phyloP scores from a whole-genome alignment of 202 grass and related monocot genomes.

The Zizania palustris region DNA sequence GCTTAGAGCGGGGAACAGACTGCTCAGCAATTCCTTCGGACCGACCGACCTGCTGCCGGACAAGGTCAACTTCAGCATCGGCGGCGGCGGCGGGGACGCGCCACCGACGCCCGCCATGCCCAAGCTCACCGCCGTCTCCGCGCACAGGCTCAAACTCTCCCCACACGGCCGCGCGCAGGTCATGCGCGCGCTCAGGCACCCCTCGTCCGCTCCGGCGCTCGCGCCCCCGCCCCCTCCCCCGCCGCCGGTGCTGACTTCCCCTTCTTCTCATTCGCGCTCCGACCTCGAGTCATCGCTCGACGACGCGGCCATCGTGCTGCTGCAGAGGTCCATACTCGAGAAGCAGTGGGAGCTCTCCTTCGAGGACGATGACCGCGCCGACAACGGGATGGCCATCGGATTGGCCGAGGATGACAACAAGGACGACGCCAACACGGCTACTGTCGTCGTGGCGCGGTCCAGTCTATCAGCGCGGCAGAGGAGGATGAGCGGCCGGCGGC shows the following conservation, averaged over 20 bases:
- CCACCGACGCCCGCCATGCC: conserved; percentile 11
- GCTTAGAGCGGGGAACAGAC: conserved; percentile 79
- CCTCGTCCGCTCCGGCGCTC: conserved; percentile 35
- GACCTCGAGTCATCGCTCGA: conserved; percentile 69
- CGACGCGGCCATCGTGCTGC: conserved; percentile 68
- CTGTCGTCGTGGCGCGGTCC: conserved; percentile 57
- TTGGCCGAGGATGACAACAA: conserved; percentile 25
- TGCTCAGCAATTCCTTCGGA: conserved; percentile 66
- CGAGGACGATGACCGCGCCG: conserved; percentile 41
- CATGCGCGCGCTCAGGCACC: conserved; percentile 72
- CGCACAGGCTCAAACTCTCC: conserved; percentile 59
- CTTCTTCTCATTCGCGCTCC: not conserved
- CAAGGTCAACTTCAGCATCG: conserved; percentile 20
- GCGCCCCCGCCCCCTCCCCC: conserved; percentile 14
- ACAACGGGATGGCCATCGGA: conserved; percentile 2
- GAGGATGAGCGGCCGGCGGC: conserved; percentile 60
- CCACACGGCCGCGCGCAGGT: conserved; percentile 60
- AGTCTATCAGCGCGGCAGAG: conserved; percentile 67
- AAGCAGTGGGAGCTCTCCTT: conserved; percentile 98
- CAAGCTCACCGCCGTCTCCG: conserved; percentile 61
- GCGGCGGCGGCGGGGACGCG: not conserved
- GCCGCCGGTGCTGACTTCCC: not conserved
- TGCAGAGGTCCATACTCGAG: conserved; percentile 92
- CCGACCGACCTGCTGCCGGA: conserved; percentile 48
- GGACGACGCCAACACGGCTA: not conserved